These are phyloP conservation scores for Naganishia liquefaciens DNA, from an alignment of 1,284 basidiomycete species.

Conservation along the genomic window DNA sequence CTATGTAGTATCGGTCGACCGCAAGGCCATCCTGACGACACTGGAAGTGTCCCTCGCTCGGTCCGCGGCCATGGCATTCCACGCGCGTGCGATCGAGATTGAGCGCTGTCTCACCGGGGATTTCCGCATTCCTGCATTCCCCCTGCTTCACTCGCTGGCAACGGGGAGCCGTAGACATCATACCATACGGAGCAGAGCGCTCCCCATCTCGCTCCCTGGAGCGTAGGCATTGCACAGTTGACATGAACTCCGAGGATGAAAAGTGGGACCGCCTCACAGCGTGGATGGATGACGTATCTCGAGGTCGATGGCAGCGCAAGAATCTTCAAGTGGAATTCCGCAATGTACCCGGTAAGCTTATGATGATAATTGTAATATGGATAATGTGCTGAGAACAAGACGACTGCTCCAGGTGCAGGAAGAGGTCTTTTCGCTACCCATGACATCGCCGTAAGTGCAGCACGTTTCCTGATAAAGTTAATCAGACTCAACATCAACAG, in stretches of 20 bases:
- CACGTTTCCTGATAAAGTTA: background rate
- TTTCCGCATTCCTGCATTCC: too few relatives aligned
- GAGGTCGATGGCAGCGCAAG: slow-evolving; percentile 16
- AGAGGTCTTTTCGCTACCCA: slow-evolving; percentile 66
- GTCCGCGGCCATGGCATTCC: background rate
- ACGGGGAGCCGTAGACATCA: too few relatives aligned
- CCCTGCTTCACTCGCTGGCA: too few relatives aligned
- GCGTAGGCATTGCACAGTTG: too few relatives aligned
- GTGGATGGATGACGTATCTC: slow-evolving; percentile 19
- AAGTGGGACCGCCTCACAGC: slow-evolving; percentile 11
- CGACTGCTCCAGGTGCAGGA: slow-evolving; percentile 60
- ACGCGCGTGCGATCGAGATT: too few relatives aligned
- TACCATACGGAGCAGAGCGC: too few relatives aligned
- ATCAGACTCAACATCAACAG: slow-evolving; percentile 9
- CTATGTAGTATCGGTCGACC: too few relatives aligned
- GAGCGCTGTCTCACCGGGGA: too few relatives aligned
- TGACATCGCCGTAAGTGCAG: slow-evolving; percentile 56
- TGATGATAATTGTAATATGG: background rate
- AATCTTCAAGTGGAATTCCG: slow-evolving; percentile 30
- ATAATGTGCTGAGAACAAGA: background rate
- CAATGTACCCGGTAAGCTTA: slow-evolving; percentile 31
- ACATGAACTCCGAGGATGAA: slow-evolving; percentile 15
- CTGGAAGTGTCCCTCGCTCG: slow-evolving; percentile 5
- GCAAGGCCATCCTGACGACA: too few relatives aligned
- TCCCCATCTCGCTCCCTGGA: background rate